Conservation (phyloP, 1,284 basidiomycete species). For the Cerrena zonata region DNA sequence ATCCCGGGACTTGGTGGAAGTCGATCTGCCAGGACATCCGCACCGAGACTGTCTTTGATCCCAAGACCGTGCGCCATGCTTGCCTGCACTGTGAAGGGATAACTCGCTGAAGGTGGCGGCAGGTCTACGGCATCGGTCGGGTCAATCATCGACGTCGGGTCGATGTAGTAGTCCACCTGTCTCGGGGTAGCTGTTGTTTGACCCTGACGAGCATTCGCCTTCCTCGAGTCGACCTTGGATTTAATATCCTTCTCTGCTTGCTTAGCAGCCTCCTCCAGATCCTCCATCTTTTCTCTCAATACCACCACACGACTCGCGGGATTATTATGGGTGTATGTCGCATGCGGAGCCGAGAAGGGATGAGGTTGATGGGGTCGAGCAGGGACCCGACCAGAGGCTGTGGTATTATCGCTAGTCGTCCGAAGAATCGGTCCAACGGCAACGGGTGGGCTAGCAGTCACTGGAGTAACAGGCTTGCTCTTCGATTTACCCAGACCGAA, state of each 20-base stretch:
- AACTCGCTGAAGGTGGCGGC: constrained; percentile 56
- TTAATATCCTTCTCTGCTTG: constrained; percentile 69
- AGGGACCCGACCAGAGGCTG: constrained; percentile 33
- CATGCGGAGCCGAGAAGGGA: constrained; percentile 17
- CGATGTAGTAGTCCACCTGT: constrained; percentile 33
- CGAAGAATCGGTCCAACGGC: constrained; percentile 42
- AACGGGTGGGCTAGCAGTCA: constrained; percentile 20
- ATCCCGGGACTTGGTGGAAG: constrained; percentile 63
- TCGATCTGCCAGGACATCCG: constrained; percentile 63
- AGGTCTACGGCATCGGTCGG: constrained; percentile 76
- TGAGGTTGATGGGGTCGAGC: constrained; percentile 35
- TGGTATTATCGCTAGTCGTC: constrained; percentile 58
- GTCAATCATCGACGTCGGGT: constrained; percentile 71
- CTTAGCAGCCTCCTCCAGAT: constrained; percentile 60
- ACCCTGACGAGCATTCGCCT: constrained; percentile 29
- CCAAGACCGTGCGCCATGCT: constrained; percentile 63
- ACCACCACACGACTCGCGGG: constrained; percentile 60
- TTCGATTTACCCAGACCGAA: constrained; percentile 63
- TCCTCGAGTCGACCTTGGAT: constrained; percentile 32
- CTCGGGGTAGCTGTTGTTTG: constrained; percentile 22
- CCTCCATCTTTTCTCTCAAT: constrained; percentile 70
- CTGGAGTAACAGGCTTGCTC: constrained; percentile 54
- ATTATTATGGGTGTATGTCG: constrained; percentile 29
- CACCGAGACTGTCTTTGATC: constrained; percentile 65
- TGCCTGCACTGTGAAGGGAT: constrained; percentile 69